Conservation (phyloP, 495 filamentous ascomycete species). For the Hyaloscypha variabilis region DNA sequence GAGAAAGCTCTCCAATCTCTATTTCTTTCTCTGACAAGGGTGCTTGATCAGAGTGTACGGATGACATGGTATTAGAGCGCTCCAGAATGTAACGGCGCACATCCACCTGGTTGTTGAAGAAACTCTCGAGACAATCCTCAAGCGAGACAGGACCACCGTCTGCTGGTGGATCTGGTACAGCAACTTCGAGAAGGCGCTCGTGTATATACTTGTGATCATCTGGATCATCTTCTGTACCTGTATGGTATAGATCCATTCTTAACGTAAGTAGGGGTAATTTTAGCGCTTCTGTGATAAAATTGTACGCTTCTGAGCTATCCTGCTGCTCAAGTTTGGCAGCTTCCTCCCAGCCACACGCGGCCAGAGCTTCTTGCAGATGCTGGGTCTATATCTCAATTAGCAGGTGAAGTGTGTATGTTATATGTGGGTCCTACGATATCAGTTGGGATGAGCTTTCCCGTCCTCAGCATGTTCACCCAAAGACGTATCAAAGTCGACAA, state of each 20-base stretch:
- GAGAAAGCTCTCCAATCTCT: slow-evolving; percentile 25
- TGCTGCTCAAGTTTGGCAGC: slow-evolving; percentile 78
- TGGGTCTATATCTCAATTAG: slow-evolving; percentile 61
- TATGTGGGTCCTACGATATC: slow-evolving; percentile 68
- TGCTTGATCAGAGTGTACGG: slow-evolving; percentile 17
- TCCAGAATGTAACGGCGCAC: slow-evolving; percentile 64
- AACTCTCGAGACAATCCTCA: slow-evolving; percentile 88
- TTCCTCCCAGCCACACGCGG: slow-evolving; percentile 91
- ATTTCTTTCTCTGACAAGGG: slow-evolving; percentile 19
- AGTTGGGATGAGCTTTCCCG: slow-evolving; percentile 80
- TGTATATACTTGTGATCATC: slow-evolving; percentile 95
- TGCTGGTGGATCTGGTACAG: slow-evolving; percentile 65
- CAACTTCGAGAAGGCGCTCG: slow-evolving; percentile 89
- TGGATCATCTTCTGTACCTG: slow-evolving; percentile 75
- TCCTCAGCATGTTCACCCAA: slow-evolving; percentile 91
- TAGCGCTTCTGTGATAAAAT: slow-evolving; percentile 87
- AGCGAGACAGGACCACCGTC: slow-evolving; percentile 66
- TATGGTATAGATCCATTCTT: slow-evolving; percentile 94
- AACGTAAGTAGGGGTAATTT: slow-evolving; percentile 86
- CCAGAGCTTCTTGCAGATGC: slow-evolving; percentile 78
- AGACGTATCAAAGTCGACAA: slow-evolving; percentile 75
- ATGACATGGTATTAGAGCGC: slow-evolving; percentile 28
- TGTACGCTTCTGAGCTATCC: slow-evolving; percentile 93
- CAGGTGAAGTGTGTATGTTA: background rate
- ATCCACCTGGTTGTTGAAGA: slow-evolving; percentile 94